A percentile compares a stretch with the other conserved stretches of the same genome.
phyloP scores from a whole-genome alignment of 2,329 filamentous ascomycete species.

The Rutstroemia sp. region DNA sequence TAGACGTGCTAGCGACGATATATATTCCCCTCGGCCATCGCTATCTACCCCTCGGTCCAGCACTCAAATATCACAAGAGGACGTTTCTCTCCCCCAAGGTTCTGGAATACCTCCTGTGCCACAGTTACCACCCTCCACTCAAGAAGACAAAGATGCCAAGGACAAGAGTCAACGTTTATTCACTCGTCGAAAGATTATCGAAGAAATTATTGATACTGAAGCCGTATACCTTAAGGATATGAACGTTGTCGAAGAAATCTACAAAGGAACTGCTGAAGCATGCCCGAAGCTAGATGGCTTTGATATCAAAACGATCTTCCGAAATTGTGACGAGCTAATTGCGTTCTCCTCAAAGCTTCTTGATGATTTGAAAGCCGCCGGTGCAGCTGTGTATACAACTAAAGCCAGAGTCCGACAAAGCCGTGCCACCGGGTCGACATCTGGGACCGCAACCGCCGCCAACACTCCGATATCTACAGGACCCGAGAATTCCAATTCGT shows the following conservation, averaged over 20 bases:
- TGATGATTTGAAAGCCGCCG: conserved; percentile 71
- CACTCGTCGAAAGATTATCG: conserved; percentile 77
- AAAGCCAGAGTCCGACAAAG: conserved; percentile 34
- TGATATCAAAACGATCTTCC: conserved; percentile 84
- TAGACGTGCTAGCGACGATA: conserved; percentile 25
- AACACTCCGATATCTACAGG: conserved; percentile 12
- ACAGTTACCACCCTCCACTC: conserved; percentile 6
- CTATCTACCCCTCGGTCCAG: conserved; percentile 19
- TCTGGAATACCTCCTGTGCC: not conserved
- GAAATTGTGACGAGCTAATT: conserved; percentile 87
- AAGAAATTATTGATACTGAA: conserved; percentile 90
- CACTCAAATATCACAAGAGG: conserved; percentile 8
- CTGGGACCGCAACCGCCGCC: conserved; percentile 3
- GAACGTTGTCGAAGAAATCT: conserved; percentile 96
- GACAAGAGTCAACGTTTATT: conserved; percentile 65
- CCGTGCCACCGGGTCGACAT: conserved; percentile 7
- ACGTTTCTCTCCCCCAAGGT: not conserved
- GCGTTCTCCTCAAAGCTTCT: conserved; percentile 77
- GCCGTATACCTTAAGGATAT: conserved; percentile 87
- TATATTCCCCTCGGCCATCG: conserved; percentile 24
- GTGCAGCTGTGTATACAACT: conserved; percentile 68
- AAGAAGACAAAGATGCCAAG: conserved; percentile 36
- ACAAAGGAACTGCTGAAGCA: conserved; percentile 83
- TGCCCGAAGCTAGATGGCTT: conserved; percentile 72
- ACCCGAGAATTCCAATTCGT: conserved; percentile 18